phyloP scores from a whole-genome alignment of 192 early-diverging fungal genomes.

The Entomortierella chlamydospora region DNA sequence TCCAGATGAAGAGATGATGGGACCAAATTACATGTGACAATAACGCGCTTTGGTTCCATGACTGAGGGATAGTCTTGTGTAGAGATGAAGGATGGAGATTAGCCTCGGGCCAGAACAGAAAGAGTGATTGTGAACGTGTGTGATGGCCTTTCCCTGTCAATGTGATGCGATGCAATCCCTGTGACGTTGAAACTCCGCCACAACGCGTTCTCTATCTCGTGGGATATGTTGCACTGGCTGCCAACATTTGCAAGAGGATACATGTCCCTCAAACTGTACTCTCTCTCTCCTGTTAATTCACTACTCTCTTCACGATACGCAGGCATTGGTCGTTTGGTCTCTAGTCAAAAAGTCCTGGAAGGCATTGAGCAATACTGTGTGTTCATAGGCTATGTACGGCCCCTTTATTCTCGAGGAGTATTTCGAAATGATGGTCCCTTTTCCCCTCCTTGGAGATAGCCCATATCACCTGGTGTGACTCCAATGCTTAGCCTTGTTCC shows the following conservation, averaged over 20 bases:
- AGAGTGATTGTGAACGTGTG: background rate
- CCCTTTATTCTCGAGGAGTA: background rate
- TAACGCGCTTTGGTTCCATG: conserved; percentile 51
- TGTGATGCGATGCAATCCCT: background rate
- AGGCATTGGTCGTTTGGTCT: no score
- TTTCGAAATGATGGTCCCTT: background rate
- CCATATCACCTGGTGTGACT: background rate
- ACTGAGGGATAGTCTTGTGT: background rate
- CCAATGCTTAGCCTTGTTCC: no score
- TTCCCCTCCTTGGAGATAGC: background rate
- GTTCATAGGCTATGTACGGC: no score
- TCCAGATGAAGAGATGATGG: no score
- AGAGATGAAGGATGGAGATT: background rate
- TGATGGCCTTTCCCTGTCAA: background rate
- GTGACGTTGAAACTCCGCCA: conserved; percentile 8
- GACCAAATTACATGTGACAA: conserved; percentile 41
- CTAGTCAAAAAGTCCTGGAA: no score
- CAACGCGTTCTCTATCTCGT: background rate
- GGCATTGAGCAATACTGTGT: no score
- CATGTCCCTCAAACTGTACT: background rate
- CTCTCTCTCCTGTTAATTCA: background rate
- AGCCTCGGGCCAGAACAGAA: no score
- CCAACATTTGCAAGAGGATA: no score
- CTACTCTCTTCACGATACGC: no score
- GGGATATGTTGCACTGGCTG: no score